Evolutionary conservation across 257 asterid species (phyloP), one percentile per base, ranked within the genome.

Genomic region (Lantana camara): DNA sequence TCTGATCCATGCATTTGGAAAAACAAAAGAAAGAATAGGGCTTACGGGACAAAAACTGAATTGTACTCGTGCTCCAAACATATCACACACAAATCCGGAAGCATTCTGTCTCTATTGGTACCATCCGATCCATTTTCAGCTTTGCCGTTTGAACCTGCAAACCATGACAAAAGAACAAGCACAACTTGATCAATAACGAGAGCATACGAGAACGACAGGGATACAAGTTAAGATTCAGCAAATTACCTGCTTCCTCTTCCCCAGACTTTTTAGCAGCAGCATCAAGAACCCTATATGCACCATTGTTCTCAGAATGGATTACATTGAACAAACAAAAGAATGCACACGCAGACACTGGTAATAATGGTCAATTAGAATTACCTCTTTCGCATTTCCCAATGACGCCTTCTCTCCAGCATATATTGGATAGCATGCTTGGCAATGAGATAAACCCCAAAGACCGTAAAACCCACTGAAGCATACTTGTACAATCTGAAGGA

Each of bases 31-130:
- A 27, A 27, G 32, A 27, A 2, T 2, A 27, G 32, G 32, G 32
- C 32, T 80, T 90, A 94, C 99, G 90, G 96, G 72, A 94, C 89
- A 66, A 94, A 94, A 73, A 94, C 97, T 16, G 99, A 79, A 61
- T 94, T 90, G 80, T 94, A 94, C 40, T 86, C 97, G 76, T 88
- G 95, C 86, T 88, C 99, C 77, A 94, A 75, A 71, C 99, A 94
- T 70, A 94, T 94, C 24, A 94, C 99, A 46, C 99, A 94, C 66
- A 94, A 75, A 75, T 94, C 93, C 30, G 96, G 99, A 83, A 84
- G 63, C 64, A 70, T n/a, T 55, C 73, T 71, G 57, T 90, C 95
- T 67, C 76, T 89, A 47, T 58, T 77, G 69, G 58, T 67, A 75
- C 62, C 64, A 57, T 85, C 86, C 35, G 82, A 68, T 65, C 80